Conservation (phyloP, 371 early-diverging fungal species). For the Batkoa obscura region DNA sequence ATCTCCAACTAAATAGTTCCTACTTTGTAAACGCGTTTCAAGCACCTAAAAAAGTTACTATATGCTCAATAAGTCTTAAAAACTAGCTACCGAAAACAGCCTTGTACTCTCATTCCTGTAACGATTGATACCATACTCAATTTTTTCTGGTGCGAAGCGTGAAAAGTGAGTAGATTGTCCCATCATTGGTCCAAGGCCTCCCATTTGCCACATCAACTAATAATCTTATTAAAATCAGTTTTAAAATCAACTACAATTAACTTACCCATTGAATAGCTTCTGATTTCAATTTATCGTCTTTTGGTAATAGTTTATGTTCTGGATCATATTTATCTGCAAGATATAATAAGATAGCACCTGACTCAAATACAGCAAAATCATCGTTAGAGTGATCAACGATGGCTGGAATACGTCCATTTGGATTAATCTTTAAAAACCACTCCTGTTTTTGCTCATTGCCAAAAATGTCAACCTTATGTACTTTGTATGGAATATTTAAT, state of each 20-base stretch:
- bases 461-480: slow-evolving; percentile 12
- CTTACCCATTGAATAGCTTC: slow-evolving; percentile 18
- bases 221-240: neutral
- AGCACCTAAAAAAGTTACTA: slow-evolving; percentile 7
- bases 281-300: slow-evolving; percentile 17
- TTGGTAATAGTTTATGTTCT: slow-evolving; percentile 17
- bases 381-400: slow-evolving; percentile 18
- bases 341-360: slow-evolving; percentile 29
- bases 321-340: slow-evolving; percentile 27
- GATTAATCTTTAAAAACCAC: slow-evolving; percentile 30
- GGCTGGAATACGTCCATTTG: slow-evolving; percentile 23
- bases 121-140: slow-evolving; percentile 23
- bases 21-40: slow-evolving; percentile 7
- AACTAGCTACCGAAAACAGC: slow-evolving; percentile 13
- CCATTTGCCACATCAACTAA: slow-evolving; percentile 25
- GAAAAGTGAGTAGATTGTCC: slow-evolving; percentile 22
- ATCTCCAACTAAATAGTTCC: slow-evolving; percentile 17
- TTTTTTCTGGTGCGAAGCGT: slow-evolving; percentile 20
- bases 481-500: slow-evolving; percentile 16
- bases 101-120: slow-evolving; percentile 21
- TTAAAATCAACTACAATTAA: neutral
- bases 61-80: no score
- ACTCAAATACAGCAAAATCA: slow-evolving; percentile 26
- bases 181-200: slow-evolving; percentile 14
- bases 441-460: slow-evolving; percentile 23